Base-by-base conservation (phyloP, 495 filamentous ascomycete genomes). In the Penicillium diatomitis region DNA sequence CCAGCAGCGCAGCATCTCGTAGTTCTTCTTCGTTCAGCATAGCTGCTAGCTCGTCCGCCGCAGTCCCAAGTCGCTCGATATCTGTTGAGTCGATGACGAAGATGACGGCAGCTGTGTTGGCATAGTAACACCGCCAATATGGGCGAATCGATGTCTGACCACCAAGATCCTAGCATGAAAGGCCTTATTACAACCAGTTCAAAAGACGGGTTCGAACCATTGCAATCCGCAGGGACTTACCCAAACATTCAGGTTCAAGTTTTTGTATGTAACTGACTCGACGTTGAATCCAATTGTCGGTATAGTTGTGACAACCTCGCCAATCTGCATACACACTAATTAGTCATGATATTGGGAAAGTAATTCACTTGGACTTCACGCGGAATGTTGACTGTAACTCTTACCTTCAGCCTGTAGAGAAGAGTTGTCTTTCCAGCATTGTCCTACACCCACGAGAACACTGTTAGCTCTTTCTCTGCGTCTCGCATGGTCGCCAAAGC, bases 231-330 rank as follows among this genome's bases (percentile, higher is more conserved):
- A 9, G 40, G 5, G 34, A 57, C 72, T 39, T 80, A 90, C 86
- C 92, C 92, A 98, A 54, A 98, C 92, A 67, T 96, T 96, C 65
- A 98, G 91, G 67, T 97, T 95, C 46, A 98, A 76, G 60, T 96
- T 97, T 65, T 88, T 87, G 75, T 97, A 97, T 54, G 88, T 88
- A 45, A 98, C 92, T 28, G 88, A 94, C 70, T 98, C 92, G 58
- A 98, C 91, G 66, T 98, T 98, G 75, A 98, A 98, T 44, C 92
- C 92, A 67, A 98, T 97, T 43, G 92, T 98, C 7, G 92, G 92
- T 76, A 97, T 96, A 50, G 92, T 98, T 37, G 92, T 96, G 57
- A 98, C 92, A 40, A 97, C 92, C 68, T 98, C 94, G 53, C 92
- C 92, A 61, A 98, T 95, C 88, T 96, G 63, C 43, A 59, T n/a